A percentile compares a stretch with the other conserved stretches of the same genome.
phyloP scores from a whole-genome alignment of 1,139 yeast genomes.

The Sugiyamaella novakii region DNA sequence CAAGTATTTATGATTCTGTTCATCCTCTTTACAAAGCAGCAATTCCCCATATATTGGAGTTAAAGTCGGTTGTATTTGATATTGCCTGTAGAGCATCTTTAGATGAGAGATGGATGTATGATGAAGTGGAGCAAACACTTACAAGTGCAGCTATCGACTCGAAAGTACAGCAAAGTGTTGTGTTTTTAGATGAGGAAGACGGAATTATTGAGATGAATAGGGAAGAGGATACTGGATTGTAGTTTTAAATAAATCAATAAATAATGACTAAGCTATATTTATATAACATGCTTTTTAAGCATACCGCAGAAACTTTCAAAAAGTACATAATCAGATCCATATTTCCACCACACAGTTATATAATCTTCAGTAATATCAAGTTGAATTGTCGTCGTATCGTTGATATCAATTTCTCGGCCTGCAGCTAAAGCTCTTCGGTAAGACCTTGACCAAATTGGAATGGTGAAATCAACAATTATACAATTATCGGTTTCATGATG shows the following conservation, averaged over 20 bases:
- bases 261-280: too few relatives aligned
- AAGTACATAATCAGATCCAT: conserved; percentile 26
- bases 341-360: conserved; percentile 25
- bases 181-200: conserved; percentile 5
- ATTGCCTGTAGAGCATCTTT: conserved; percentile 7
- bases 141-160: conserved; percentile 6
- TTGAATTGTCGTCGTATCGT: conserved; percentile 5
- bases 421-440: conserved; percentile 11
- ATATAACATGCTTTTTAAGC: conserved; percentile 9
- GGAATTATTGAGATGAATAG: conserved; percentile 4
- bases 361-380: background rate
- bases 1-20: background rate
- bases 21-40: conserved; percentile 11
- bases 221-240: background rate
- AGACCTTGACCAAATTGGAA: conserved; percentile 14
- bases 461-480: background rate
- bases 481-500: background rate
- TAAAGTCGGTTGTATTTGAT: conserved; percentile 10
- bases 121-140: conserved; percentile 11
- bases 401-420: conserved; percentile 10
- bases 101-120: conserved; percentile 16
- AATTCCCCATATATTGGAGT: conserved; percentile 10
- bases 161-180: conserved; percentile 1
- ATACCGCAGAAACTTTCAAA: conserved; percentile 30
- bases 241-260: too few relatives aligned